Evolutionary conservation across 2,329 filamentous ascomycete genomes (phyloP).

Genomic region (Colletotrichum sp.): DNA sequence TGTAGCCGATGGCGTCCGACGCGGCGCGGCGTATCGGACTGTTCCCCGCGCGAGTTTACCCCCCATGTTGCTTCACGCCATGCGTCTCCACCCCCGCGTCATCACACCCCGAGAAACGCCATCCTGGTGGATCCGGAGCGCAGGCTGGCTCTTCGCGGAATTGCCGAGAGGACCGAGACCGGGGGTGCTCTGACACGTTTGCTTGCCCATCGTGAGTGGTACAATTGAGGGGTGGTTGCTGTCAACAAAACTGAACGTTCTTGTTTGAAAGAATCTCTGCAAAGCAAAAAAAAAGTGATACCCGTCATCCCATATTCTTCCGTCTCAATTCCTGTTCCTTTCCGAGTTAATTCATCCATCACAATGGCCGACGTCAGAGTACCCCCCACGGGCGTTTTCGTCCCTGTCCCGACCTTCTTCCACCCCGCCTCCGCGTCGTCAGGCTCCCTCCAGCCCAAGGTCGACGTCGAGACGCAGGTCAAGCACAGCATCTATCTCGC

Average conservation of each 20-base stretch:
- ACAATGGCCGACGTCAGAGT: constrained; percentile 13
- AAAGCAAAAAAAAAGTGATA: background rate
- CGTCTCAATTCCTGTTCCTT: background rate
- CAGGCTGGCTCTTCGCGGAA: background rate
- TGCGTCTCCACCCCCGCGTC: constrained; percentile 10
- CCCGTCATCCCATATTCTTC: background rate
- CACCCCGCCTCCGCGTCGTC: constrained; percentile 41
- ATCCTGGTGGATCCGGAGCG: constrained; percentile 3
- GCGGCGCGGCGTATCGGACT: background rate
- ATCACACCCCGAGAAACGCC: constrained; percentile 18
- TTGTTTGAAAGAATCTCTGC: background rate
- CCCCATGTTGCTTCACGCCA: background rate
- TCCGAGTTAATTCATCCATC: background rate
- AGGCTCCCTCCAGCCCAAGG: constrained; percentile 47
- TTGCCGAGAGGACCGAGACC: constrained; percentile 19
- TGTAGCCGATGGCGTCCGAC: background rate
- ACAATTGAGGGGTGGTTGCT: constrained; percentile 7
- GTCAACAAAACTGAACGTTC: background rate
- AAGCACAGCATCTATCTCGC: constrained; percentile 65
- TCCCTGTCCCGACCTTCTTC: constrained; percentile 69
- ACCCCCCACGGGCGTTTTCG: constrained; percentile 56
- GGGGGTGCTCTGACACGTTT: constrained; percentile 1
- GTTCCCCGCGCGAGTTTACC: constrained; percentile 3
- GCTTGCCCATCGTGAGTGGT: background rate
- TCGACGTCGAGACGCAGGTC: constrained; percentile 63